Evolutionary conservation across 805 yeast species (phyloP), one percentile per base, ranked within the genome.

Genomic region (Cyberlindnera samutprakarnensis): DNA sequence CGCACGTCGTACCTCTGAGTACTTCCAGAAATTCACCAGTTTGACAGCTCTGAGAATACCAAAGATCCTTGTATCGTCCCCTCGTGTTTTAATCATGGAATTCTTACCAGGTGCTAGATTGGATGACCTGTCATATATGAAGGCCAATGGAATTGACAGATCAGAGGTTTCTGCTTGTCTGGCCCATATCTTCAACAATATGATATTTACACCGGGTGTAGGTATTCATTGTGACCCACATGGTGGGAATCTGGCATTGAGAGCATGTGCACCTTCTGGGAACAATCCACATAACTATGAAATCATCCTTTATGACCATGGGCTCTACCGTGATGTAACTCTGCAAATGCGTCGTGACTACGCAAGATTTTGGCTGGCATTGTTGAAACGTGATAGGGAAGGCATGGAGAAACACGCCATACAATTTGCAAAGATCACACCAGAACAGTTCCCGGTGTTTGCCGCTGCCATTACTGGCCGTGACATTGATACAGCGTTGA

Each of bases 201-300:
- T 92, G 99, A 86, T 92, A 25, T 92, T 92, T 62, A 80, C 94
- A 2, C 94, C 96, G 1, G 78, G 76, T 18, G 95, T 86, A 15
- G 85, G 90, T 1, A 72, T 92, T 26, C 99, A 92, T 54, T 92
- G 98, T 61, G 99, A 92, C 54, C 98, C 98, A 1, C 99, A 92
- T 54, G 95, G 95, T 9, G 99, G 99, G 0, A 92, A 92, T 49
- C 62, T 92, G 37, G 96, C 97, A 0, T 85, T 92, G 15, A 64
- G 87, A 35, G 59, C 66, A 1, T 44, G 61, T 14, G 46, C 56
- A 7, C 39, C 46, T 14, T 43, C 46, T 19, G 53, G 37, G 22
- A 44, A 37, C 31, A 62, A 65, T 18, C 58, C 61, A 4, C 86
- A 79, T 51, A 88, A 90, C 53, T 92, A 92, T 54, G 98, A 92